Evolutionary conservation across 108 stramenopile genomes (phyloP), one percentile per base, ranked within the genome.

Genomic region (Cylindrotheca closterium): DNA sequence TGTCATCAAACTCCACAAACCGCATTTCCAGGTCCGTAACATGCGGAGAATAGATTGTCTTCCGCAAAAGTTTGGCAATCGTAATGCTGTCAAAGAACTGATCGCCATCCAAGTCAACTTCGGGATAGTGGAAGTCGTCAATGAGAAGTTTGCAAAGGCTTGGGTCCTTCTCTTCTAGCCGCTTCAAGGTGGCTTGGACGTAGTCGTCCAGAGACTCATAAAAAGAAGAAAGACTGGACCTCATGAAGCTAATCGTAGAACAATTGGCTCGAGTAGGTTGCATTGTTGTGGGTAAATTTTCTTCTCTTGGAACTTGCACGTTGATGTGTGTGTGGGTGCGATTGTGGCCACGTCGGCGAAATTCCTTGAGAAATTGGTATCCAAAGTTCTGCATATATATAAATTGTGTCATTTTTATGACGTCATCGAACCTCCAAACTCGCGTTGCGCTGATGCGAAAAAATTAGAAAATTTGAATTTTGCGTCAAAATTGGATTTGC

Each of bases 91-190:
- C 63, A 5, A 65, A 19, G 19, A 33, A 31, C 15, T 42, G 37
- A 21, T 65, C 52, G 2, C 30, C 63, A n/a, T 54, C 31, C n/a
- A 52, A 21, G 50, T 52, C 63, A 18, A 65, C 53, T 21, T 54
- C 32, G 8, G 63, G 63, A 65, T 54, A 65, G 22, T 65, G 52
- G n/a, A 65, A 65, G 23, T 65, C 63, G 34, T 65, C 63, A 52
- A 65, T 54, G 4, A 31, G 30, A 10, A 65, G 47, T 51, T 58
- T 65, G 30, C 30, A 33, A 27, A 47, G 12, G 4, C n/a, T 54
- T 21, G 58, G 21, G 52, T 65, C 51, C 7, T 65, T 29, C 3
- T 21, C 22, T 23, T 42, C 52, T 3, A 65, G 4, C 27, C 26
- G 15, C 22, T 15, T 12, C 31, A 65, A 2, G 4, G 31, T 25